Conservation (phyloP, 768 basidiomycete species). For the Lanmaoa pseudosensibilis region DNA sequence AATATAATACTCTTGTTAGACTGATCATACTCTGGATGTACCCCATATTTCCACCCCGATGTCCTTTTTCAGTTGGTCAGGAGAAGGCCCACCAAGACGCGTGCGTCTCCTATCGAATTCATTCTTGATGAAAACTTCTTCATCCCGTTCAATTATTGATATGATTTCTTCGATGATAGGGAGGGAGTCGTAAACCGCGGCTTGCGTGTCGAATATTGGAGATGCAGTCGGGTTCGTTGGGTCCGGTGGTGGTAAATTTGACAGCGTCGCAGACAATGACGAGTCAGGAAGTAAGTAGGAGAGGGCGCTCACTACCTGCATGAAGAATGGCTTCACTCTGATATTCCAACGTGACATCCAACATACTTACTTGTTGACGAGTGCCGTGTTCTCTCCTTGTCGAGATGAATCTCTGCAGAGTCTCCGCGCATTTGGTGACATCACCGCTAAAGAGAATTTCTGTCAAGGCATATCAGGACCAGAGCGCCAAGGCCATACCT, state of each 20-base stretch:
- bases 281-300: constrained; percentile 76
- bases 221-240: constrained; percentile 70
- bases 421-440: constrained; percentile 74
- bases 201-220: constrained; percentile 55
- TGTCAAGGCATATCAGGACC: not conserved
- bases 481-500: constrained; percentile 42
- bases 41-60: constrained; percentile 66
- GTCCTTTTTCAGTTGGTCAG: constrained; percentile 58
- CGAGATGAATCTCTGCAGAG: constrained; percentile 73
- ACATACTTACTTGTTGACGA: constrained; percentile 48
- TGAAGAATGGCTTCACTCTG: not conserved
- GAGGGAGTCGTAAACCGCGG: constrained; percentile 67
- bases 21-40: constrained; percentile 52
- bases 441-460: constrained; percentile 55
- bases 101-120: constrained; percentile 79
- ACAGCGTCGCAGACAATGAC: constrained; percentile 58
- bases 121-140: constrained; percentile 53
- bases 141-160: constrained; percentile 58
- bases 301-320: constrained; percentile 66
- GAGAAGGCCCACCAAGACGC: constrained; percentile 66
- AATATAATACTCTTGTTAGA: not conserved
- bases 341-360: not conserved
- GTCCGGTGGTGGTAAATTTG: constrained; percentile 69
- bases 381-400: constrained; percentile 61
- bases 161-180: constrained; percentile 74